Percentiles rank a stretch among this genome's conserved stretches.
phyloP scores from a whole-genome alignment of 331 rosid genomes.

The Quercus phellos region DNA sequence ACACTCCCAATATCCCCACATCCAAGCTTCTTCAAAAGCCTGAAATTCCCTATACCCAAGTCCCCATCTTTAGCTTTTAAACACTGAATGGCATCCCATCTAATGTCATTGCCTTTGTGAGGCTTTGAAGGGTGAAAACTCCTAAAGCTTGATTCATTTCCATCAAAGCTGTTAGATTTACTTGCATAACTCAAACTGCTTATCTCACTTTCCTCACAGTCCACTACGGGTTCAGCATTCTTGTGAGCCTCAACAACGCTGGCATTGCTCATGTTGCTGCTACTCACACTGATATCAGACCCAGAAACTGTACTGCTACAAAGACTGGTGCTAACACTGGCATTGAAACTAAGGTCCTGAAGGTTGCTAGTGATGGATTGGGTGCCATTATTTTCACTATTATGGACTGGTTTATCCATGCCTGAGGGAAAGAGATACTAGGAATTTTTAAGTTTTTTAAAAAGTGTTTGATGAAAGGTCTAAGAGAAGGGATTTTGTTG shows the following conservation, averaged over 20 bases:
- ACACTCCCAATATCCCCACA: conserved; percentile 60
- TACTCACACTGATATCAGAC: conserved; percentile 29
- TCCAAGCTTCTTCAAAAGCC: conserved; percentile 60
- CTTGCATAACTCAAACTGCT: conserved; percentile 15
- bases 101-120: conserved; percentile 45
- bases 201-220: conserved; percentile 23
- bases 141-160: conserved; percentile 18
- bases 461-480: conserved; percentile 10
- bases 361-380: conserved; percentile 14
- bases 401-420: conserved; percentile 27
- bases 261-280: conserved; percentile 25
- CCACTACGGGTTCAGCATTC: conserved; percentile 15
- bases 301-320: conserved; percentile 28
- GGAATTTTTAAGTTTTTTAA: too few species aligned
- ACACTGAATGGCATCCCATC: conserved; percentile 53
- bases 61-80: conserved; percentile 34
- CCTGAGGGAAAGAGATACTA: background rate
- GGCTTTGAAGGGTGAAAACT: conserved; percentile 43
- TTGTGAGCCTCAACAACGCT: conserved; percentile 16
- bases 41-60: conserved; percentile 45
- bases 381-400: conserved; percentile 7
- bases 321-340: conserved; percentile 33
- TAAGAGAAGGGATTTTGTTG: background rate
- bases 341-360: conserved; percentile 13
- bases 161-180: conserved; percentile 23